Conservation (phyloP, 495 filamentous ascomycete genomes). For the Daldinia vernicosa region DNA sequence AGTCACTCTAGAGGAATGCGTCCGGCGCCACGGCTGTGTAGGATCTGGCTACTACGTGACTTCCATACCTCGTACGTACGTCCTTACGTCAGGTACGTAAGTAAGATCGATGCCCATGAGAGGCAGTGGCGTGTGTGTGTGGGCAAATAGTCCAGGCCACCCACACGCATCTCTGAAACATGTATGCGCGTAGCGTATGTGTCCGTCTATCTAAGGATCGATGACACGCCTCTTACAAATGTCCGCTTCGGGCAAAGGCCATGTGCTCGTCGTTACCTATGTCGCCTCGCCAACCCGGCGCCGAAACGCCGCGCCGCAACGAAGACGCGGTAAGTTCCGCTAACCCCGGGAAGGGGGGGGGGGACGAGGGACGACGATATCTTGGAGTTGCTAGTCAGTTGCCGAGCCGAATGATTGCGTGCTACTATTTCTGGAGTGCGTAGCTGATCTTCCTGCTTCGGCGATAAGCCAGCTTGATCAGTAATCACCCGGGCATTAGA, state of each 20-base stretch:
- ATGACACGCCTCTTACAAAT: background rate
- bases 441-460: background rate
- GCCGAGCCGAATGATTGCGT: conserved; percentile 2
- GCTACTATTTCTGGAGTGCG: conserved; percentile 12
- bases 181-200: background rate
- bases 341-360: background rate
- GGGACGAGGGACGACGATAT: background rate
- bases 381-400: background rate
- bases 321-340: background rate
- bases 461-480: background rate
- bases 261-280: conserved; percentile 8
- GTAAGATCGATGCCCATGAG: conserved; percentile 15
- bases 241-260: background rate
- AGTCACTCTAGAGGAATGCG: background rate
- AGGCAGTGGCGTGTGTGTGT: background rate
- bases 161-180: conserved; percentile 33
- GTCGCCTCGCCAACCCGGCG: background rate
- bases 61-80: conserved; percentile 27
- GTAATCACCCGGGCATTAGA: background rate
- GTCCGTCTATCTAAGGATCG: conserved; percentile 7
- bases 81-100: no score
- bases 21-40: conserved; percentile 18
- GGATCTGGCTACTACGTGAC: conserved; percentile 3
- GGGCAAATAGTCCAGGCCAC: conserved; percentile 23
- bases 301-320: background rate